Evolutionary conservation across 768 basidiomycete species (phyloP).

Genomic region (Mycena amicta): DNA sequence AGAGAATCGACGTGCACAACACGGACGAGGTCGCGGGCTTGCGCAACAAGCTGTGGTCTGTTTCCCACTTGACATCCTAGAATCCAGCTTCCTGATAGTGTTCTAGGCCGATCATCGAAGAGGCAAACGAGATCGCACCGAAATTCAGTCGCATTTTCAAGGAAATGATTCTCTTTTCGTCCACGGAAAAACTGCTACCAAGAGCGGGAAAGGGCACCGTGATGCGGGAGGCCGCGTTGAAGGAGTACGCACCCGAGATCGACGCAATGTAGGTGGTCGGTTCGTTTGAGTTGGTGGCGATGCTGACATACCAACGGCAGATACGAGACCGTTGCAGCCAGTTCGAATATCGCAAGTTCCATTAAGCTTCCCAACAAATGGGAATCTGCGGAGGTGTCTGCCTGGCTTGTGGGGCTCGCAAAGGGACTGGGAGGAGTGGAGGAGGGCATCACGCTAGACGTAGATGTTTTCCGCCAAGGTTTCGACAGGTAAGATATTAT

Average conservation of each 20-base stretch:
- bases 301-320: too few relatives aligned
- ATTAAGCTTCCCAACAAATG: constrained; percentile 25
- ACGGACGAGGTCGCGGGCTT: constrained; percentile 29
- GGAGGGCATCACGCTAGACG: constrained; percentile 5
- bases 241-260: constrained; percentile 43
- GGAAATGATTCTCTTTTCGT: constrained; percentile 53
- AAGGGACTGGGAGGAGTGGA: constrained; percentile 18
- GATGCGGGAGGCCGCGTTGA: constrained; percentile 41
- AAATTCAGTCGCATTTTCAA: constrained; percentile 49
- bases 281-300: not conserved
- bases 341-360: constrained; percentile 27
- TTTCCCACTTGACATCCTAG: not conserved
- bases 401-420: constrained; percentile 30
- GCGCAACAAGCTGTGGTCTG: constrained; percentile 37
- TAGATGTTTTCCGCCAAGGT: constrained; percentile 35
- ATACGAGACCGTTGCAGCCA: constrained; percentile 29
- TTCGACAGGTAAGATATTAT: constrained; percentile 35
- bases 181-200: constrained; percentile 42
- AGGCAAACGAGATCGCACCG: constrained; percentile 44
- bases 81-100: not conserved
- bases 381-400: constrained; percentile 24
- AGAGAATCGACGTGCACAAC: constrained; percentile 34
- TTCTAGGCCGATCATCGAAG: constrained; percentile 40
- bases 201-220: constrained; percentile 50
- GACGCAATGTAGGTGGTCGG: constrained; percentile 32